phyloP scores from a whole-genome alignment of 371 early-diverging fungal species.

The Batrachochytrium dendrobatidis region DNA sequence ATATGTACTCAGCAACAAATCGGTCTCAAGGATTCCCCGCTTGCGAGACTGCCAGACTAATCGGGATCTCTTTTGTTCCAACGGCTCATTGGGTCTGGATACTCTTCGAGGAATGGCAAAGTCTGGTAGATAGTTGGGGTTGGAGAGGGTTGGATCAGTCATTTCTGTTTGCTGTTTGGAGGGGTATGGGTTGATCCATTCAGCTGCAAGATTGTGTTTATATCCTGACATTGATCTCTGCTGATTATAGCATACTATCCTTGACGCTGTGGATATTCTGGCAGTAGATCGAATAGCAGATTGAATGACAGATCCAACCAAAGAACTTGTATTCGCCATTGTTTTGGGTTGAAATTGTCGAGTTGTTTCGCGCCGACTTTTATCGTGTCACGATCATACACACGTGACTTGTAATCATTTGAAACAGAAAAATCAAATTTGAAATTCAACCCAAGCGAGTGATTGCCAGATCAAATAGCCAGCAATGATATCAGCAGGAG shows the following conservation, averaged over 20 bases:
- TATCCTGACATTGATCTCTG: no score
- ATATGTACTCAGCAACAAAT: conserved; percentile 85
- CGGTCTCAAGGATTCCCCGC: conserved; percentile 91
- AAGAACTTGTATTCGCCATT: no score
- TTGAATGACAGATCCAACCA: no score
- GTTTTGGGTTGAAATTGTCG: no score
- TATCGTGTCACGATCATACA: no score
- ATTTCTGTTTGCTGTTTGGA: background rate
- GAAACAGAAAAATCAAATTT: no score
- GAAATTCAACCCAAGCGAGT: no score
- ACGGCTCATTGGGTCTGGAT: conserved; percentile 41
- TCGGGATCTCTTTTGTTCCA: conserved; percentile 66
- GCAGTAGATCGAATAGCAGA: no score
- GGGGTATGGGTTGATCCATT: conserved; percentile 8
- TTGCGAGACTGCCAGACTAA: conserved; percentile 87
- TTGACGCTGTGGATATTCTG: no score
- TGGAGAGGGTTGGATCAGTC: background rate
- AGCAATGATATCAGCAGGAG: background rate
- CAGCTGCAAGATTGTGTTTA: conserved; percentile 19
- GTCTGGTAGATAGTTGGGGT: background rate
- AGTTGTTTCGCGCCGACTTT: no score
- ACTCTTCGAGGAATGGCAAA: background rate
- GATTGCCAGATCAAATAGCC: background rate
- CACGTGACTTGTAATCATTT: no score
- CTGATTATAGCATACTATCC: no score